Base-by-base conservation (phyloP, 169 alveolate genomes). In the Eimeria brunetti region DNA sequence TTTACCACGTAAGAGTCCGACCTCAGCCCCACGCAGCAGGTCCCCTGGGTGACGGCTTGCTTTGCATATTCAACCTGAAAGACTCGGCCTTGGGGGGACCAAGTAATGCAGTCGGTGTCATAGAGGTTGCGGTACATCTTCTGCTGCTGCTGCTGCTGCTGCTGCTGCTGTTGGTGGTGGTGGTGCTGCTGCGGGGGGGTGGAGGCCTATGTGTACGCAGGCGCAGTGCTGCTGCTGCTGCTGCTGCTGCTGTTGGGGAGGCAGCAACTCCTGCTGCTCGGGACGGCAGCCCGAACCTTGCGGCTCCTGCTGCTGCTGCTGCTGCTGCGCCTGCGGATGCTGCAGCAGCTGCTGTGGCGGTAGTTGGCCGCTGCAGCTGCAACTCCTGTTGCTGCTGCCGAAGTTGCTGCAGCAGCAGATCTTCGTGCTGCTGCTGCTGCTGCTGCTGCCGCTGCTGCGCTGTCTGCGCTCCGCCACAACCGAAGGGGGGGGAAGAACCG, bases 31-130 rank as follows among this genome's bases (percentile, higher is more conserved):
- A 95, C 97, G 84, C 95, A 81, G 78, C 95, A 92, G 75, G 97
- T 95, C 51, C 97, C 97, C 81, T 95, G 95, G 20, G 89, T 91
- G 38, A 95, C 97, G 1, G 97, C 97, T 56, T 92, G 96, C 84
- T 85, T 90, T 16, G 97, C 97, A 41, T 95, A 91, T 62, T 85
- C 94, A 4, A 95, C 95, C 62, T 95, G 97, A 62, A 85, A 88
- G 22, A 95, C 94, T 49, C 95, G 96, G 38, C 97, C 97, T 71
- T 95, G 97, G 30, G 97, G 97, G 41, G 92, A 67, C 97, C 97
- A 95, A 33, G 96, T 95, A 71, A 78, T 88, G 85, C 96, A 91
- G 88, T 95, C 97, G 53, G 94, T 93, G 92, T 95, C 97, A 88
- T 95, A 95, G 44, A 83, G 78, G 33, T 89, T 91, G 49, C 96